Percentiles rank a stretch among this genome's conserved stretches.
These are phyloP conservation scores for Dichotomopilus funicola DNA, from an alignment of 2,329 filamentous ascomycete genomes.

Conservation along the genomic window DNA sequence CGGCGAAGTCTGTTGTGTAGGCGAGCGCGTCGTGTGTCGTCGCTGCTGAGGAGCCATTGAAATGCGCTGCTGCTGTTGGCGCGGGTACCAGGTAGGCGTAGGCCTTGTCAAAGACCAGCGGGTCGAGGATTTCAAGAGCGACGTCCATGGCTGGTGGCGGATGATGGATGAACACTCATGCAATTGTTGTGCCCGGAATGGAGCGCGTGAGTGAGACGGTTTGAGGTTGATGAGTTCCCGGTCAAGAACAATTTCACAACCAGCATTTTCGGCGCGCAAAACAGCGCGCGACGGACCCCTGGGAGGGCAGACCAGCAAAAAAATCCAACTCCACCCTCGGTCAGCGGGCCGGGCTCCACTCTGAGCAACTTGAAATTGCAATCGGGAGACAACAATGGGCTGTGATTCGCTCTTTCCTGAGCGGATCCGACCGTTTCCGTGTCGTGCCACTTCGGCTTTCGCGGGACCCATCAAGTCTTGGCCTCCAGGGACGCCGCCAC, in stretches of 20 bases:
- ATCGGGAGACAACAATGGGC: not conserved
- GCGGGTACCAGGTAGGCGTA: conserved; percentile 35
- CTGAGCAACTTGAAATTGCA: conserved; percentile 10
- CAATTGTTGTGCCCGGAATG: not conserved
- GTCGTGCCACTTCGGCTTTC: not conserved
- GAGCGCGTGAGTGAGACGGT: not conserved
- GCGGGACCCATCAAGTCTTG: too few species aligned
- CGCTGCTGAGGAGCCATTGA: conserved; percentile 9
- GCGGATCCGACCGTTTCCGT: conserved; percentile 6
- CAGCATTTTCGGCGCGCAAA: not conserved
- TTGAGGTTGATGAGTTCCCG: not conserved
- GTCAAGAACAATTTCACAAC: not conserved
- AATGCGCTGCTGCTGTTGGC: not conserved
- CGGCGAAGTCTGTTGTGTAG: conserved; percentile 5
- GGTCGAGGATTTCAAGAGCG: conserved; percentile 37
- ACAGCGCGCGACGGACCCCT: not conserved
- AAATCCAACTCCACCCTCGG: conserved; percentile 4
- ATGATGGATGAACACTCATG: not conserved
- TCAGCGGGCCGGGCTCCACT: conserved; percentile 1
- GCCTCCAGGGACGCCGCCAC: too few species aligned
- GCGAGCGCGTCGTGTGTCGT: conserved; percentile 9
- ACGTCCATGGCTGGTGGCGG: conserved; percentile 30
- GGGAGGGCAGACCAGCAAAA: too few species aligned
- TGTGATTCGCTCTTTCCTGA: conserved; percentile 4
- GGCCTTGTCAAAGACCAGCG: conserved; percentile 35